Percentiles rank a stretch among this genome's conserved stretches.
Evolutionary conservation across 768 basidiomycete genomes (phyloP).

Genomic region (Termitomyces sp.): DNA sequence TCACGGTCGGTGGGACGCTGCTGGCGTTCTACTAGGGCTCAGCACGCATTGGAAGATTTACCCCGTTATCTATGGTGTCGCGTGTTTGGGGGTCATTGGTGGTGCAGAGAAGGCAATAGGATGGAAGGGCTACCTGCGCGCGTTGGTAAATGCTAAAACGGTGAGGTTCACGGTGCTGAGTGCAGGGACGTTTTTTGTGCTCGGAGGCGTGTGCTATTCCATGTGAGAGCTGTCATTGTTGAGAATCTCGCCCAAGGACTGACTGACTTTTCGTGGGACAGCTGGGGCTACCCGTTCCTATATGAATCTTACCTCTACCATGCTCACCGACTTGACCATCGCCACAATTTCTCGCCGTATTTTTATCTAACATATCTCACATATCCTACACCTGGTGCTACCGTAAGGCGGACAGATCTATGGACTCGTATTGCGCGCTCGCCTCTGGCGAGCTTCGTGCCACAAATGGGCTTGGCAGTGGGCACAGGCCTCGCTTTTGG

Average conservation of each 20-base stretch:
- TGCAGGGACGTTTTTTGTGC: constrained; percentile 55
- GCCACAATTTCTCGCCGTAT: constrained; percentile 98
- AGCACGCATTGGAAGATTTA: constrained; percentile 98
- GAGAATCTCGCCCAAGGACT: not conserved
- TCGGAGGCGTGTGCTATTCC: constrained; percentile 64
- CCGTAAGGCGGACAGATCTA: constrained; percentile 12
- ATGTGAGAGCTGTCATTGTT: constrained; percentile 45
- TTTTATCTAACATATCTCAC: constrained; percentile 93
- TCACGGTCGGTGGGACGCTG: constrained; percentile 50
- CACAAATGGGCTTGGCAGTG: constrained; percentile 72
- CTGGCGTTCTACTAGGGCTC: constrained; percentile 73
- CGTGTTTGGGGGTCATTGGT: constrained; percentile 56
- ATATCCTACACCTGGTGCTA: constrained; percentile 42
- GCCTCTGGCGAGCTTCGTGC: constrained; percentile 76
- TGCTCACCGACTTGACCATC: constrained; percentile 84
- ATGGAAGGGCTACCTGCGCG: constrained; percentile 27
- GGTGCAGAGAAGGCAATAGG: constrained; percentile 9
- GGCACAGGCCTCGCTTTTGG: constrained; percentile 74
- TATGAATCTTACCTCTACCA: constrained; percentile 94
- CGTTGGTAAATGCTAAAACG: constrained; percentile 43
- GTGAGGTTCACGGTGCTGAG: constrained; percentile 68
- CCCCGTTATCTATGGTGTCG: constrained; percentile 86
- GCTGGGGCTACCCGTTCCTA: constrained; percentile 94
- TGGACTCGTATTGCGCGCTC: constrained; percentile 53
- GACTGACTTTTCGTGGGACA: constrained; percentile 26